These are phyloP conservation scores for Albifimbria verrucaria DNA, from an alignment of 2,329 filamentous ascomycete genomes.

Conservation along the genomic window DNA sequence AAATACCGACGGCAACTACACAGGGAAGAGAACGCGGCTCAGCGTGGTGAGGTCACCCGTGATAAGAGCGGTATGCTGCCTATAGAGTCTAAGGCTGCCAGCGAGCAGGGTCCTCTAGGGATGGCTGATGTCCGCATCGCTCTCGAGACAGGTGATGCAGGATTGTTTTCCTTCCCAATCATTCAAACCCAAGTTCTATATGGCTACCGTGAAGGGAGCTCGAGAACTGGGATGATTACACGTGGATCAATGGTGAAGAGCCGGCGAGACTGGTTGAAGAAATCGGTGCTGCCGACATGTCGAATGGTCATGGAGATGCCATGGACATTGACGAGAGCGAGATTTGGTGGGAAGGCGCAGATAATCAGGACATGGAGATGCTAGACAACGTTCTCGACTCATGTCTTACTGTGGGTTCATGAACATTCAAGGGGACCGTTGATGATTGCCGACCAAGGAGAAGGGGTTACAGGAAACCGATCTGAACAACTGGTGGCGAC, in stretches of 20 bases:
- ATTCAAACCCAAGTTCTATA: slow-evolving; percentile 68
- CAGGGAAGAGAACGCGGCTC: slow-evolving; percentile 69
- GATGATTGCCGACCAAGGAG: neutral
- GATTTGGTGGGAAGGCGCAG: slow-evolving; percentile 61
- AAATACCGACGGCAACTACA: slow-evolving; percentile 73
- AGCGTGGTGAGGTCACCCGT: slow-evolving; percentile 69
- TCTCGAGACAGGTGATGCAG: slow-evolving; percentile 70
- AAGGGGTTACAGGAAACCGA: neutral
- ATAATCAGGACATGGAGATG: slow-evolving; percentile 45
- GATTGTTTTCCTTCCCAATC: slow-evolving; percentile 74
- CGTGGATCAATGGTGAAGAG: slow-evolving; percentile 41
- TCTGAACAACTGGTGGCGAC: neutral
- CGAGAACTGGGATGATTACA: slow-evolving; percentile 62
- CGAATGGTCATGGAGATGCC: slow-evolving; percentile 50
- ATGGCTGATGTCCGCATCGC: slow-evolving; percentile 77
- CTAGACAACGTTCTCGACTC: slow-evolving; percentile 58
- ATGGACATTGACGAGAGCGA: slow-evolving; percentile 61
- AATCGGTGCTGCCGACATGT: slow-evolving; percentile 30
- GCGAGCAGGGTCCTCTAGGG: slow-evolving; percentile 67
- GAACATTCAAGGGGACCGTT: neutral
- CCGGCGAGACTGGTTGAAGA: slow-evolving; percentile 21
- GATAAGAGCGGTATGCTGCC: slow-evolving; percentile 78
- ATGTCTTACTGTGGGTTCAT: slow-evolving; percentile 46
- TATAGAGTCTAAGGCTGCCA: slow-evolving; percentile 73
- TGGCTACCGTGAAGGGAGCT: slow-evolving; percentile 74